A percentile compares a stretch with the other conserved stretches of the same genome.
These are phyloP conservation scores for Eimeria maxima DNA, from an alignment of 169 alveolate genomes.

Conservation along the genomic window DNA sequence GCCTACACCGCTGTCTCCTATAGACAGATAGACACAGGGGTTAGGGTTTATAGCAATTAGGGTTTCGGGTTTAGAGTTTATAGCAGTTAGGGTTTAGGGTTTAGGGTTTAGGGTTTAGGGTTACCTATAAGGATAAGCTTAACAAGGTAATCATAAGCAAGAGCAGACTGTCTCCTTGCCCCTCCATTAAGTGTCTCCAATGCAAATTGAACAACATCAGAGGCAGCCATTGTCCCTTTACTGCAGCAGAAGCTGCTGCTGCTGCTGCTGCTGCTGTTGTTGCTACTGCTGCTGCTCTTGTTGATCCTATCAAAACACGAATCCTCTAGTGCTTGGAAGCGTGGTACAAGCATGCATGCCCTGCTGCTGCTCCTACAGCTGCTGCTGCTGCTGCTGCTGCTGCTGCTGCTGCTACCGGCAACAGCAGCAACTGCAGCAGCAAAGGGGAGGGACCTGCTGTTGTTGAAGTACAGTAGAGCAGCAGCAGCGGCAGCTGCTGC, in stretches of 20 bases:
- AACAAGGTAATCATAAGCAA: slow-evolving; percentile 65
- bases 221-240: neutral
- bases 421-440: neutral
- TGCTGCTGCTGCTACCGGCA: too few species aligned
- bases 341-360: too few species aligned
- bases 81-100: too few species aligned
- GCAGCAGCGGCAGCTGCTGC: neutral
- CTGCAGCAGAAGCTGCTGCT: neutral
- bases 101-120: neutral
- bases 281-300: slow-evolving; percentile 23
- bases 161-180: slow-evolving; percentile 5
- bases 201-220: neutral
- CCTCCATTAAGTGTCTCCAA: slow-evolving; percentile 11
- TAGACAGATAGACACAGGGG: neutral
- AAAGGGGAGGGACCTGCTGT: neutral
- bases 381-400: too few species aligned
- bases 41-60: too few species aligned
- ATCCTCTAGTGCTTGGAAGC: neutral
- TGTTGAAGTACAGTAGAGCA: neutral
- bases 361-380: too few species aligned
- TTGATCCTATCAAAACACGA: neutral
- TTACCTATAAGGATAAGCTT: slow-evolving; percentile 54
- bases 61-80: too few species aligned
- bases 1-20: slow-evolving; percentile 72
- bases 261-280: slow-evolving; percentile 35